phyloP scores from a whole-genome alignment of 139 green algal genomes.

The Edaphochlamys debaryana region DNA sequence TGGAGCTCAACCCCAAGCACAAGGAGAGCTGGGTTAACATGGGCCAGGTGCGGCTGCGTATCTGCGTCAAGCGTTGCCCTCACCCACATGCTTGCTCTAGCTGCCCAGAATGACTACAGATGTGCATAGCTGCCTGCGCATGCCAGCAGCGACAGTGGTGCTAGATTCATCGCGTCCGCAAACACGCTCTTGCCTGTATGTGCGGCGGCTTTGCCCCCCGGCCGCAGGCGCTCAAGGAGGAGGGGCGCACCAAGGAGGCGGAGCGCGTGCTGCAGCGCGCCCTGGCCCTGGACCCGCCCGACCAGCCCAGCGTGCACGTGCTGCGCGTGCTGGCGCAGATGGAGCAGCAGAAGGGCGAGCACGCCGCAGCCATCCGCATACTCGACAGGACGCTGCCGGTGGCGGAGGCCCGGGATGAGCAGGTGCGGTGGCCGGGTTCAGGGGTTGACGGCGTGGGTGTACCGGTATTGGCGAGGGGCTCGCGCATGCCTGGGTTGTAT shows the following conservation, averaged over 20 bases:
- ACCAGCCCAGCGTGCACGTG: slow-evolving; percentile 35
- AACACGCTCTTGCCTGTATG: no score
- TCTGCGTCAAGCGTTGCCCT: no score
- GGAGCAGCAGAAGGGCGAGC: slow-evolving; percentile 76
- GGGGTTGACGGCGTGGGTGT: no score
- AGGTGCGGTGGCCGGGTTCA: slow-evolving; percentile 36
- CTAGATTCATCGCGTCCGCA: no score
- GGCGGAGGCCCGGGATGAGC: slow-evolving; percentile 47
- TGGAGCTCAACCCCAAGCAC: slow-evolving; percentile 65
- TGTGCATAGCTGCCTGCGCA: no score
- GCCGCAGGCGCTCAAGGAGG: slow-evolving; percentile 64
- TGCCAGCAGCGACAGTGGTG: no score
- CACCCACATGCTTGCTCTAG: no score
- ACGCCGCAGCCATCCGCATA: slow-evolving; percentile 70
- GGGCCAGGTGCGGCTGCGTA: slow-evolving; percentile 59
- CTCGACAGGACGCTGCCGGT: slow-evolving; percentile 73
- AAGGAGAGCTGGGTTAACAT: slow-evolving; percentile 85
- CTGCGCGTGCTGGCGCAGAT: slow-evolving; percentile 75
- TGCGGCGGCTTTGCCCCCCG: no score
- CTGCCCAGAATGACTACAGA: no score
- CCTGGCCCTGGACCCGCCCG: slow-evolving; percentile 51
- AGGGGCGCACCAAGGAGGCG: slow-evolving; percentile 67
- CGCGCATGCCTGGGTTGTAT: no score
- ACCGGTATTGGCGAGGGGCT: no score
- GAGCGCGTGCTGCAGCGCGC: slow-evolving; percentile 67